phyloP scores from a whole-genome alignment of 1,139 yeast species.

The Zygotorulaspora mrakii region DNA sequence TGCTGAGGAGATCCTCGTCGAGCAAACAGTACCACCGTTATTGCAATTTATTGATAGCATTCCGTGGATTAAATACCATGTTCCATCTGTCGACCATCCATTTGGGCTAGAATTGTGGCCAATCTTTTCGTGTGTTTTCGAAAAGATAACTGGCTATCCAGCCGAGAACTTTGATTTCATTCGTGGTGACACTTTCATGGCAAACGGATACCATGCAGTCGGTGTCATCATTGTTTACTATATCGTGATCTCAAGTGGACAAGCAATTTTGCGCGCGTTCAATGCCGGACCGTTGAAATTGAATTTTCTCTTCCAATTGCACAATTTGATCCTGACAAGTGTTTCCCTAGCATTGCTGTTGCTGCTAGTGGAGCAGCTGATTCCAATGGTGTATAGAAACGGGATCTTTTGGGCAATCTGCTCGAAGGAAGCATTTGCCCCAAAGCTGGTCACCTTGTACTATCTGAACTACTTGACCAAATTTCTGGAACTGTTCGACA shows the following conservation, averaged over 20 bases:
- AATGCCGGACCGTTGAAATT: conserved; percentile 65
- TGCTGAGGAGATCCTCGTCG: conserved; percentile 16
- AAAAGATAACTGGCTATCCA: conserved; percentile 57
- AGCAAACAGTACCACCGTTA: conserved; percentile 12
- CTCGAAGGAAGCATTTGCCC: conserved; percentile 75
- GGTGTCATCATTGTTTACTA: conserved; percentile 66
- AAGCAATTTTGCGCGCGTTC: conserved; percentile 48
- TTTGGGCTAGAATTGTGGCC: conserved; percentile 93
- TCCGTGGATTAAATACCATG: conserved; percentile 25
- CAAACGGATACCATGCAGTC: conserved; percentile 64
- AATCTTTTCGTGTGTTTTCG: conserved; percentile 60
- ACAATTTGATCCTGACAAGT: conserved; percentile 71
- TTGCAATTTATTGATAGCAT: conserved; percentile 12
- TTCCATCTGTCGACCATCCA: conserved; percentile 75
- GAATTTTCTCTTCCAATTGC: conserved; percentile 71
- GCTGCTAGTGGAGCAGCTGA: conserved; percentile 75
- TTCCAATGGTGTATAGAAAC: conserved; percentile 72
- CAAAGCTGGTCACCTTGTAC: conserved; percentile 77
- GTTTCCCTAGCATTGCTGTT: conserved; percentile 64
- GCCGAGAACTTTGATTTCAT: conserved; percentile 65
- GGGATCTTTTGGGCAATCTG: conserved; percentile 89
- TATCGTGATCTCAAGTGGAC: conserved; percentile 81
- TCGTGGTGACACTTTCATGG: conserved; percentile 62
- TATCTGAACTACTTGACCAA: conserved; percentile 75
- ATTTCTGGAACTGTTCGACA: conserved; percentile 82